Conservation (phyloP, 306 rosid genomes). For the Cucumis hystrix region DNA sequence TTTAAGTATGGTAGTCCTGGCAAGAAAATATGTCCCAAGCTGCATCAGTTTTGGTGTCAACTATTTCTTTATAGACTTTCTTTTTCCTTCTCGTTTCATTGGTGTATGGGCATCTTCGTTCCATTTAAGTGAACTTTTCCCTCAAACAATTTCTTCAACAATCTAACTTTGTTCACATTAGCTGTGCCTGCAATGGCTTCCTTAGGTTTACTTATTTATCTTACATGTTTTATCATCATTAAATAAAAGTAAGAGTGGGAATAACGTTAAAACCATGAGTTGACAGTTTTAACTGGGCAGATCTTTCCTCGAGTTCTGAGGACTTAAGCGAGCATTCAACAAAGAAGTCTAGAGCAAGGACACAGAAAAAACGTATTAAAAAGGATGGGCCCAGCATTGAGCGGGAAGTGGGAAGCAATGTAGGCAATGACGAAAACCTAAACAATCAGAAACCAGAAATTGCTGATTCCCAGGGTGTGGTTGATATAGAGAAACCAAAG, state of each 20-base stretch:
- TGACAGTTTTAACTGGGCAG: constrained; percentile 4
- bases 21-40: background rate
- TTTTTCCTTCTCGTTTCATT: background rate
- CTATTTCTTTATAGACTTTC: background rate
- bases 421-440: background rate
- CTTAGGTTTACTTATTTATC: background rate
- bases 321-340: background rate
- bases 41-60: background rate
- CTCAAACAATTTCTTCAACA: background rate
- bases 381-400: background rate
- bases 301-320: background rate
- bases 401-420: background rate
- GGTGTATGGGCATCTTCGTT: background rate
- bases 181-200: background rate
- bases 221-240: background rate
- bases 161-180: background rate
- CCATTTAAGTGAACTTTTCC: background rate
- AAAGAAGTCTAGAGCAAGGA: background rate
- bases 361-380: background rate
- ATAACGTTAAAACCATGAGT: background rate
- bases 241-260: background rate
- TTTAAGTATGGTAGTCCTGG: background rate
- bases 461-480: background rate
- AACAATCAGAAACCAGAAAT: background rate
- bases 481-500: constrained; percentile 8